Base-by-base conservation (phyloP, 352 stramenopile genomes). In the Globisporangium canariense region DNA sequence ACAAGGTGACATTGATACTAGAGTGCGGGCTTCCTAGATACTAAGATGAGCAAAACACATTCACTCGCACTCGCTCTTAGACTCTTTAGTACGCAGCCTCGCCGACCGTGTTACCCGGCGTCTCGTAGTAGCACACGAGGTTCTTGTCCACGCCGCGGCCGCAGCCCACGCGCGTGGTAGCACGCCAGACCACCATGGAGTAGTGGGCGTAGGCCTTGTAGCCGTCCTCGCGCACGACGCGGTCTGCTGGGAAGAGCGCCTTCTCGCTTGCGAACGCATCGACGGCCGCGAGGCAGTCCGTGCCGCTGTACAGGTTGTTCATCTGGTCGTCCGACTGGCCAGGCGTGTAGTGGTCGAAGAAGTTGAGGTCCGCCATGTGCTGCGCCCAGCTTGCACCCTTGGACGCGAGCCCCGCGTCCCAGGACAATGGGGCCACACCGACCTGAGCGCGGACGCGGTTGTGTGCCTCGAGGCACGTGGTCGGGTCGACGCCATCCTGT, bases 301-400 rank as follows among this genome's bases (percentile, higher is more conserved):
- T 67, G 11, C 61, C 61, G 16, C 61, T 67, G 52, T 62, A 67
- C 61, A 67, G 52, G 61, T 67, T 67, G 52, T 67, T 67, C 61
- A 67, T 67, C 61, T 67, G 61, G 32, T 9, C 13, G 52, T 67
- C 61, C 4, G 38, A 49, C 30, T 67, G 34, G 2, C 41, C 61
- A 0, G 61, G 61, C 3, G 61, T 67, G 53, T 53, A 25, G 52
- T 67, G 61, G 41, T 53, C 61, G 30, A 67, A 67, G 53, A 67
- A 67, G 52, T 56, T 56, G 4, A 56, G 30, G 41, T 67, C 61
- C 7, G 62, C 52, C 61, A 67, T 67, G 52, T 40, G 61, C 52
- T 67, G 51, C n/a, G 61, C 61, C 61, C 61, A 67, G 11, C 28
- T 4, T 7, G 40, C 61, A 1, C 61, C 61, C n/a, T 49, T 56